Base-by-base conservation (phyloP, 2,329 filamentous ascomycete species). In the Beauveria caledonica region DNA sequence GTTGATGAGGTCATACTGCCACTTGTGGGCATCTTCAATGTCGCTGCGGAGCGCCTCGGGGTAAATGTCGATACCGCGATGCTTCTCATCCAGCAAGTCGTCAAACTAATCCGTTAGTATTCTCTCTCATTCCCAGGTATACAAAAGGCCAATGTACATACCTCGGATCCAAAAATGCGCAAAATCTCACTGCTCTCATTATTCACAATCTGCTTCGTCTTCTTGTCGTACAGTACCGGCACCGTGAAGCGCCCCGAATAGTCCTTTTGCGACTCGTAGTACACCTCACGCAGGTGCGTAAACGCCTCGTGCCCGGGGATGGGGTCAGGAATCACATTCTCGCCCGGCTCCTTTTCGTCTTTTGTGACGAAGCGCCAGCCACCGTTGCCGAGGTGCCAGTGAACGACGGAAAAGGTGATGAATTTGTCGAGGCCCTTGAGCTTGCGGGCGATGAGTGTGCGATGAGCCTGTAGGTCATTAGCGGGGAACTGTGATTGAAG, bases 101-200 rank as follows among this genome's bases (percentile, higher is more conserved):
- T 97, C 86, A 70, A 97, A 97, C 72, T 79, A 10, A 9, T 51
- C 17, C 56, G 55, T 58, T 33, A 60, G 1, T 11, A 15, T 19
- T 19, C 13, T 42, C 13, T 36, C 33, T 36, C 17, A n/a, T 9
- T 3, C 9, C 33, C 3, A 5, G 13, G 11, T 36, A 13, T 11
- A 13, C 33, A 36, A 45, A 36, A 6, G 6, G 11, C 33, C 23
- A 27, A 27, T 8, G 11, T n/a, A 49, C 70, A 19, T 57, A 91
- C 91, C 68, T 85, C 89, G 46, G 80, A 81, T 70, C 89, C 89
- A 63, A 97, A 78, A 89, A 96, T 96, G 70, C 92, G 86, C 72
- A 96, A 86, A 71, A 97, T 96, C 77, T 97, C 92, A 66, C 87
- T 86, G 73, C 88, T 91, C 80, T 96, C 92, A 66, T 97, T 97